Conservation (phyloP, 1,284 basidiomycete genomes). For the Pisolithus thermaeus region DNA sequence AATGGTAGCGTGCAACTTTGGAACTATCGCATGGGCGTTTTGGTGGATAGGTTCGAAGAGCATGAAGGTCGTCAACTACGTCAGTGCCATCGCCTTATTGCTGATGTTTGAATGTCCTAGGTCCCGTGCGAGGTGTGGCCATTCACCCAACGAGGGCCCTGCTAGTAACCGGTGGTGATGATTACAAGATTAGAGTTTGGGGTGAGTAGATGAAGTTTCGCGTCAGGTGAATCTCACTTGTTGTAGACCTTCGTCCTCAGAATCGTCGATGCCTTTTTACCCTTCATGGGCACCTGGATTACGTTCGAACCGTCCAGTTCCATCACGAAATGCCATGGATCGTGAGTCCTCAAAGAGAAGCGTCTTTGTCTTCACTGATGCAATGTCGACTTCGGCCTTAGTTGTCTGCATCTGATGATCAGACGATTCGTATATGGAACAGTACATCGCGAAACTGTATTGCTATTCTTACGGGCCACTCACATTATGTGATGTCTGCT, state of each 20-base stretch:
- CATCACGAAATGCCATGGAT: constrained; percentile 99
- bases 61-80: constrained; percentile 75
- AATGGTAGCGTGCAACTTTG: constrained; percentile 98
- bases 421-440: constrained; percentile 99
- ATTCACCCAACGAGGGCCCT: constrained; percentile 96
- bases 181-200: constrained; percentile 99
- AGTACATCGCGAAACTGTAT: constrained; percentile 98
- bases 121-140: constrained; percentile 92
- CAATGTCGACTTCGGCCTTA: constrained; percentile 23
- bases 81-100: not conserved
- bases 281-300: constrained; percentile 98
- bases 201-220: constrained; percentile 43
- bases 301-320: constrained; percentile 98
- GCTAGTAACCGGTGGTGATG: constrained; percentile 93
- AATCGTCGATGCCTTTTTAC: constrained; percentile 95
- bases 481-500: constrained; percentile 99
- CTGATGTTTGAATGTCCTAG: constrained; percentile 37
- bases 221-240: constrained; percentile 15
- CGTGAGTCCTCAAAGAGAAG: constrained; percentile 42
- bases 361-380: constrained; percentile 1
- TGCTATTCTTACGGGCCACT: constrained; percentile 96
- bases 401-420: constrained; percentile 97
- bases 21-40: constrained; percentile 99
- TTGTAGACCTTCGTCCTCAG: constrained; percentile 74
- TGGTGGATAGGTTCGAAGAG: constrained; percentile 98